Conservation (phyloP, 805 yeast species). For the Lachancea sp. region DNA sequence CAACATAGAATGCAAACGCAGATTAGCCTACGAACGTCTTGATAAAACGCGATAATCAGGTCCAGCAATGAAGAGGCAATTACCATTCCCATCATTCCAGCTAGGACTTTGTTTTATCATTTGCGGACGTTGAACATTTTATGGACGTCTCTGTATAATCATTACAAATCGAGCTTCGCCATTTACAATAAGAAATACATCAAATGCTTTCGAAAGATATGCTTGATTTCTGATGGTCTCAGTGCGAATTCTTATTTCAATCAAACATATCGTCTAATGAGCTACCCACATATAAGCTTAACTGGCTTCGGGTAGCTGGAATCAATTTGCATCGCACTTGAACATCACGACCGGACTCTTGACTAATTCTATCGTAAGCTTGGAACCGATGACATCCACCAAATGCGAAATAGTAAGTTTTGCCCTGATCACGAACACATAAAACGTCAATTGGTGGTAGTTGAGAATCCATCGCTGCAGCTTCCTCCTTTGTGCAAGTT, state of each 20-base stretch:
- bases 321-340: slow-evolving; percentile 64
- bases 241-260: not conserved
- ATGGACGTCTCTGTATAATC: no score
- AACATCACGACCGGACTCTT: slow-evolving; percentile 31
- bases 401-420: slow-evolving; percentile 66
- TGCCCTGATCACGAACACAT: slow-evolving; percentile 56
- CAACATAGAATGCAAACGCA: no score
- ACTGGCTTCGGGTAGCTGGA: slow-evolving; percentile 68
- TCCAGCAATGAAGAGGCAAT: no score
- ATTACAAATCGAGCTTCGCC: no score
- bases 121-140: no score
- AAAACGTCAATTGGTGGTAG: slow-evolving; percentile 80
- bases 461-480: slow-evolving; percentile 43
- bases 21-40: no score
- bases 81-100: no score
- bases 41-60: no score
- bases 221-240: no score
- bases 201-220: no score
- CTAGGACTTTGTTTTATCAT: no score
- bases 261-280: slow-evolving; percentile 21
- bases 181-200: no score
- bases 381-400: slow-evolving; percentile 91
- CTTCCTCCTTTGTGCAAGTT: slow-evolving; percentile 45
- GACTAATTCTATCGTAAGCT: slow-evolving; percentile 59
- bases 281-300: slow-evolving; percentile 64